Conservation (phyloP, 768 basidiomycete genomes). For the Austroboletus eburneus region DNA sequence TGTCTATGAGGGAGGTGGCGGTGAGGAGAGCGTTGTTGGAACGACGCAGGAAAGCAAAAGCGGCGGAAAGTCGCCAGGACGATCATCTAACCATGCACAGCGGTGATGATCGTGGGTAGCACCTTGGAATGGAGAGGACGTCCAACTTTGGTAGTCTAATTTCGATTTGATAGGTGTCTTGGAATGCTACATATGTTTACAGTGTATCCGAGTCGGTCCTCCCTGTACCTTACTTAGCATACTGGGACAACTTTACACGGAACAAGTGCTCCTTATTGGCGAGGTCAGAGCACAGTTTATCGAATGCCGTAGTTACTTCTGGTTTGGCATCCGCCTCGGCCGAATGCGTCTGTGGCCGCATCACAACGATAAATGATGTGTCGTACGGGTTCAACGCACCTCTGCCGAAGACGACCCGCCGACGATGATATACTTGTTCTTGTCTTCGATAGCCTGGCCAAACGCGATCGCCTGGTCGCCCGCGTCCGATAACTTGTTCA, state of each 20-base stretch:
- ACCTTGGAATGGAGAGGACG: neutral
- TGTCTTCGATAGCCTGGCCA: conserved; percentile 18
- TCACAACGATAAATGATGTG: neutral
- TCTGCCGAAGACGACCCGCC: conserved; percentile 22
- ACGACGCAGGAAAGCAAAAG: conserved; percentile 21
- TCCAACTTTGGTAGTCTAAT: no score
- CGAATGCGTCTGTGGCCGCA: conserved; percentile 12
- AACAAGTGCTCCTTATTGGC: conserved; percentile 11
- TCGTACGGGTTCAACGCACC: conserved; percentile 11
- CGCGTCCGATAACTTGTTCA: conserved; percentile 10
- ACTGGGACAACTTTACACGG: conserved; percentile 9
- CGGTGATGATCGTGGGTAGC: neutral
- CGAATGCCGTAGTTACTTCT: conserved; percentile 4
- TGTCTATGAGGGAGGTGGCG: conserved; percentile 19
- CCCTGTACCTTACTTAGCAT: no score
- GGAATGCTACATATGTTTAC: no score
- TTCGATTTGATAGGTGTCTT: no score
- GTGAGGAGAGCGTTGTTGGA: conserved; percentile 26
- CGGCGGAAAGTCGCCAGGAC: conserved; percentile 3
- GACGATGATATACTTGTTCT: conserved; percentile 18
- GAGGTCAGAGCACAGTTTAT: conserved; percentile 12
- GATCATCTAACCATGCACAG: neutral
- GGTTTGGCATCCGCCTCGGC: conserved; percentile 7
- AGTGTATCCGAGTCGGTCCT: no score
- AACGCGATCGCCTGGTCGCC: conserved; percentile 14